Percentiles rank a stretch among this genome's conserved stretches.
Conservation (phyloP, 805 yeast genomes). For the Yamadazyma phyllophila region DNA sequence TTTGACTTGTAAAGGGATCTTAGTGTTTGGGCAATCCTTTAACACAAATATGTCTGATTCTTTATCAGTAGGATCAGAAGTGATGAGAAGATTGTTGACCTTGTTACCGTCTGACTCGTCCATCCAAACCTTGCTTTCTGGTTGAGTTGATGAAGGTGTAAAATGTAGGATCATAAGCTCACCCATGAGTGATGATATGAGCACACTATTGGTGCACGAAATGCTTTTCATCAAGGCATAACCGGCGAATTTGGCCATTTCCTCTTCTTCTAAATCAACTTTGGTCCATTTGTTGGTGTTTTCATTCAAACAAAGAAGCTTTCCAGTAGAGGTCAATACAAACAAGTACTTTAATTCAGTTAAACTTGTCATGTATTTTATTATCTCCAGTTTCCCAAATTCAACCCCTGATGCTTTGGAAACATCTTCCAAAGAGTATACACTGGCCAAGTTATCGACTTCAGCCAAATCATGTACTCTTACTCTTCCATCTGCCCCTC, state of each 20-base stretch:
- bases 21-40: constrained; percentile 68
- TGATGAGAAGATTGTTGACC: constrained; percentile 48
- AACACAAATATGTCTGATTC: constrained; percentile 29
- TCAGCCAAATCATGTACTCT: constrained; percentile 54
- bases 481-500: constrained; percentile 92
- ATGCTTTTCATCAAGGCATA: constrained; percentile 46
- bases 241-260: constrained; percentile 26
- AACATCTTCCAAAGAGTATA: constrained; percentile 35
- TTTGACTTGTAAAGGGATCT: constrained; percentile 47
- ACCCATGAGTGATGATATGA: constrained; percentile 35
- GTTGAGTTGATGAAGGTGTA: constrained; percentile 12
- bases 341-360: constrained; percentile 40
- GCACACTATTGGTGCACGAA: constrained; percentile 25
- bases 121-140: constrained; percentile 25
- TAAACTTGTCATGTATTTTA: constrained; percentile 59
- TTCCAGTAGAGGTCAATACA: constrained; percentile 60
- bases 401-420: constrained; percentile 19
- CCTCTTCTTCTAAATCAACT: constrained; percentile 14
- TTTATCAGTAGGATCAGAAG: constrained; percentile 12
- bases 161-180: constrained; percentile 39
- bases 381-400: constrained; percentile 48
- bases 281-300: constrained; percentile 22
- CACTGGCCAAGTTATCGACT: constrained; percentile 9
- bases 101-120: constrained; percentile 31
- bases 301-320: constrained; percentile 35